Percentiles rank a stretch among this genome's conserved stretches.
Conservation (phyloP, 176 grass and related monocot genomes). For the Bolboschoenus planiculmis region DNA sequence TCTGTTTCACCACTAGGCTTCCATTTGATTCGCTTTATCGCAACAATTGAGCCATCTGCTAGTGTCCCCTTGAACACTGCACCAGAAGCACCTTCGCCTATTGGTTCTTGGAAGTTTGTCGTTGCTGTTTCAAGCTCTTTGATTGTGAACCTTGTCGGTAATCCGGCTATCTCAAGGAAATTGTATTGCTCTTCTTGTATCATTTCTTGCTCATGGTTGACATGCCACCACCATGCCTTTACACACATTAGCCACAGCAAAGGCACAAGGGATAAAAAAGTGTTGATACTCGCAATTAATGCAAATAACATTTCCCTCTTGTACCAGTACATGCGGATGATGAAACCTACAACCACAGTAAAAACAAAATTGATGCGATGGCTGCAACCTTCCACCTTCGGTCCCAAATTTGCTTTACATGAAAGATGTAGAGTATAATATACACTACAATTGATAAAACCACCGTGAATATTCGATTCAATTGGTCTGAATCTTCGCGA, state of each 20-base stretch:
- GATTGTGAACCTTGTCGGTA: not conserved
- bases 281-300: not conserved
- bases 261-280: not conserved
- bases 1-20: slow-evolving; percentile 26
- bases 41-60: slow-evolving; percentile 40
- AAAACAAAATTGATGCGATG: not conserved
- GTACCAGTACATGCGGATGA: not conserved
- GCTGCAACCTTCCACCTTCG: not conserved
- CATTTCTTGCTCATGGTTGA: not conserved
- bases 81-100: slow-evolving; percentile 43
- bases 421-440: not conserved
- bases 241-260: not conserved
- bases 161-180: not conserved
- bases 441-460: not conserved
- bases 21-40: slow-evolving; percentile 39
- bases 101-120: slow-evolving; percentile 24
- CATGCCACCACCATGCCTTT: not conserved
- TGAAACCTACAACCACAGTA: not conserved
- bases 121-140: slow-evolving; percentile 15
- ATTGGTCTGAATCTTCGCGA: not conserved
- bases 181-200: not conserved
- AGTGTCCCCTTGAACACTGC: slow-evolving; percentile 43
- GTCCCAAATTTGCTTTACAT: not conserved
- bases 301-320: not conserved
- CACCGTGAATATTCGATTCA: not conserved